Evolutionary conservation across 2,329 filamentous ascomycete genomes (phyloP), one percentile per base, ranked within the genome.

Genomic region (Coleophoma cylindrospora): DNA sequence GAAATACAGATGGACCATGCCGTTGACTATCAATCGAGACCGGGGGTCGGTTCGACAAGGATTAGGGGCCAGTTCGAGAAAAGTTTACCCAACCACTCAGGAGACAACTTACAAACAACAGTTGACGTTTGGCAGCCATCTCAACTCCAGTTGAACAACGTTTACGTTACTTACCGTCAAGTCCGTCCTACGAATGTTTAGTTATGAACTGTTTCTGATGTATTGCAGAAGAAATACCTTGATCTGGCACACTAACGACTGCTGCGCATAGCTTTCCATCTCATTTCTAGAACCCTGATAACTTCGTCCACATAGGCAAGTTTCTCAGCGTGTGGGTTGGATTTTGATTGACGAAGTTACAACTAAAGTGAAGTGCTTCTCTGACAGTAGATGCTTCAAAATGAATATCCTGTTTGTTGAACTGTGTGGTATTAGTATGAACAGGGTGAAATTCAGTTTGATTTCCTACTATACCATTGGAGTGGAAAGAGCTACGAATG

Each of bases 91-190:
- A 27, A 27, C 27, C 6, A 27, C 27, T 27, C 27, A 27, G 27
- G 2, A 27, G 27, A 10, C 27, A 27, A 27, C 27, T 27, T 27
- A 27, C 27, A 96, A 44, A 81, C 53, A 96, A 77, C 47, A 96
- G 76, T 38, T 89, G 84, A 7, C 92, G 92, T 72, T 94, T 96
- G 7, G 92, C 91, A 40, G 90, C 91, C 22, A 97, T 79, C 67
- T 96, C 92, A 19, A 96, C 91, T 69, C 90, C 92, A 55, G 97
- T 96, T 0, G 91, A 96, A 8, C 96, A 77, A 61, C 90, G 87
- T 68, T 85, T 85, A 46, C 81, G 74, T 66, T 86, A 81, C 61
- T 86, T 82, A 13, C 83, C 80, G 62, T 89, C 89, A 36, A 89
- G 77, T 69, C 27, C 27, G 77, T 69, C 27, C 27, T 27, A 27